Evolutionary conservation across 257 asterid species (phyloP).

Genomic region (Solanum chiquidenum): DNA sequence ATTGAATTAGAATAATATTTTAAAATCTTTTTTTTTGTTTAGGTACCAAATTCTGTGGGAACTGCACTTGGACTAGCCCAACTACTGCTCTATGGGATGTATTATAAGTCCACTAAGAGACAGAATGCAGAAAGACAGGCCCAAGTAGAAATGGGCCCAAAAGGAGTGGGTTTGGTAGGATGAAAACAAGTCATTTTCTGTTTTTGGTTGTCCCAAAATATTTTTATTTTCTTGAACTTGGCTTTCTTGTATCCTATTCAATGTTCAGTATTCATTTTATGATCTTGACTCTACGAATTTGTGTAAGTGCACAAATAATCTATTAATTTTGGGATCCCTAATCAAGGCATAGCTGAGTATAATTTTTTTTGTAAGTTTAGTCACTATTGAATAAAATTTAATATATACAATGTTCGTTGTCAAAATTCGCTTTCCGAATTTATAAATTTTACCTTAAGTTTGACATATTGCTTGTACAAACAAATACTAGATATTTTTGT

Average conservation of each 20-base stretch:
- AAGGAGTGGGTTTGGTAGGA: background rate
- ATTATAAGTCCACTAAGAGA: constrained; percentile 45
- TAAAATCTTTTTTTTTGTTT: background rate
- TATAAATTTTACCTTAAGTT: background rate
- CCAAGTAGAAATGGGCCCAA: background rate
- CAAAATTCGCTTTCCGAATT: too few relatives aligned
- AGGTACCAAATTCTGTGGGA: constrained; percentile 79
- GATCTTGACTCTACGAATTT: background rate
- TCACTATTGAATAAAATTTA: too few relatives aligned
- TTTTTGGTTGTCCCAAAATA: background rate
- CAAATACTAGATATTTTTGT: background rate
- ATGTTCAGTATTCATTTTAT: background rate
- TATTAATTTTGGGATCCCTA: too few relatives aligned
- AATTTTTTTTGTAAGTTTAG: too few relatives aligned
- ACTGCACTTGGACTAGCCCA: constrained; percentile 59
- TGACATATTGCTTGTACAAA: background rate
- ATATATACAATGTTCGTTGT: too few relatives aligned
- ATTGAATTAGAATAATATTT: background rate
- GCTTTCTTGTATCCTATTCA: background rate
- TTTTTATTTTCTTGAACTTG: too few relatives aligned
- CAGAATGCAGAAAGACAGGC: background rate
- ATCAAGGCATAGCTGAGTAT: too few relatives aligned
- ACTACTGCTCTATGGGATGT: constrained; percentile 47
- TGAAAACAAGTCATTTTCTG: background rate
- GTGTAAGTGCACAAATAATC: background rate